Evolutionary conservation across 2,329 filamentous ascomycete genomes (phyloP).

Genomic region (Cladophialophora yegresii): DNA sequence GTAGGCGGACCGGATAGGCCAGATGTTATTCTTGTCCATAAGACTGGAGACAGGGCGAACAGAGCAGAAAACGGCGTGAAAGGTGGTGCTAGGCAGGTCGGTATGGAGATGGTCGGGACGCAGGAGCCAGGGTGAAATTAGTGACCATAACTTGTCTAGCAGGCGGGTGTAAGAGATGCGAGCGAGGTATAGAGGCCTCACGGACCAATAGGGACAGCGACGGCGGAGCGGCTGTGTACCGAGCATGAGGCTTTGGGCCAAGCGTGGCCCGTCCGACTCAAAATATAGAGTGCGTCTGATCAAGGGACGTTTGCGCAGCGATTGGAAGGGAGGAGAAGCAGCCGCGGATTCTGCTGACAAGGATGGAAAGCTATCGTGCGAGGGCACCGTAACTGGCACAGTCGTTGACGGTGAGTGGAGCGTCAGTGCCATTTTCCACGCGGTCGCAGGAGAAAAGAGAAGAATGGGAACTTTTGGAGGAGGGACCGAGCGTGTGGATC

Average conservation of each 20-base stretch:
- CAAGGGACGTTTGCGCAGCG: constrained; percentile 22
- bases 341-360: constrained; percentile 16
- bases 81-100: constrained; percentile 4
- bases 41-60: constrained; percentile 17
- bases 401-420: constrained; percentile 1
- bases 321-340: constrained; percentile 17
- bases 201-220: constrained; percentile 16
- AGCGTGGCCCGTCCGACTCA: constrained; percentile 23
- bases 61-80: constrained; percentile 8
- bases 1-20: constrained; percentile 18
- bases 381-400: neutral
- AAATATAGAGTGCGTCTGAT: constrained; percentile 30
- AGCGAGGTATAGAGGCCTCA: constrained; percentile 24
- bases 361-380: constrained; percentile 9
- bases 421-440: constrained; percentile 16
- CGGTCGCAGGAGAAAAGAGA: constrained; percentile 6
- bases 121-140: constrained; percentile 36
- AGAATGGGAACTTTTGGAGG: constrained; percentile 10
- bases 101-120: constrained; percentile 24
- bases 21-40: constrained; percentile 32
- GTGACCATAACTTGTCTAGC: constrained; percentile 14
- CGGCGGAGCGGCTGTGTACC: constrained; percentile 30
- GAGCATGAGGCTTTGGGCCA: constrained; percentile 25
- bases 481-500: constrained; percentile 25
- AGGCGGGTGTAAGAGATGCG: constrained; percentile 15